Evolutionary conservation across 2,329 filamentous ascomycete species (phyloP).

Genomic region (Fusarium avenaceum): DNA sequence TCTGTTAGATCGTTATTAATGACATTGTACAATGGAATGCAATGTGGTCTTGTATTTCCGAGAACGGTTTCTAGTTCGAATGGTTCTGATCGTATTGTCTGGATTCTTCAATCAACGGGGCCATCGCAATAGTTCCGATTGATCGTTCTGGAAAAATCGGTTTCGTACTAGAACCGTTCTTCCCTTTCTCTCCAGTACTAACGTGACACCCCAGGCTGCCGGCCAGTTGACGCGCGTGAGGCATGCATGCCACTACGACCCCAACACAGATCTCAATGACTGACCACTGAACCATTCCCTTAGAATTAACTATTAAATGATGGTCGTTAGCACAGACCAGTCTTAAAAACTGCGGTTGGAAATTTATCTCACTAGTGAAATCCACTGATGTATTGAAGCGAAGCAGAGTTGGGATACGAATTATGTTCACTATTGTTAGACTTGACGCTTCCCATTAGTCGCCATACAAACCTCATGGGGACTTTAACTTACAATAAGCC

Average conservation of each 20-base stretch:
- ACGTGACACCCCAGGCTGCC: no score
- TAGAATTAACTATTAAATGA: no score
- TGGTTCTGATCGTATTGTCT: no score
- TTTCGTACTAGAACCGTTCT: no score
- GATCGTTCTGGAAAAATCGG: no score
- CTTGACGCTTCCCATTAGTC: fast-evolving
- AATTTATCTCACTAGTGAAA: neutral
- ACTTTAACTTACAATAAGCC: neutral
- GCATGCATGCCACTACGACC: constrained; percentile 29
- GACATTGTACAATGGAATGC: no score
- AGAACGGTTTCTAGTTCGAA: no score
- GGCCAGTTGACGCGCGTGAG: constrained; percentile 8
- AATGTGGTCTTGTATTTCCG: no score
- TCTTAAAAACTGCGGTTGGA: fast-evolving
- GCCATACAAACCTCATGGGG: fast-evolving
- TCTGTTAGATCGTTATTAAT: no score
- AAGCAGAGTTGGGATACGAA: neutral
- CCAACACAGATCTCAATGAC: constrained; percentile 9
- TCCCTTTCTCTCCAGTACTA: no score
- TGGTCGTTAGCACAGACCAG: fast-evolving
- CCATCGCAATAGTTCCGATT: no score
- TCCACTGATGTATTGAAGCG: neutral
- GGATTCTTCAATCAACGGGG: no score
- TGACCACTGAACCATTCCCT: constrained; percentile 2
- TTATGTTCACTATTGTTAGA: neutral